Evolutionary conservation across 176 grass and related monocot genomes (phyloP), one percentile per base, ranked within the genome.

Genomic region (Puccinellia tenuiflora): DNA sequence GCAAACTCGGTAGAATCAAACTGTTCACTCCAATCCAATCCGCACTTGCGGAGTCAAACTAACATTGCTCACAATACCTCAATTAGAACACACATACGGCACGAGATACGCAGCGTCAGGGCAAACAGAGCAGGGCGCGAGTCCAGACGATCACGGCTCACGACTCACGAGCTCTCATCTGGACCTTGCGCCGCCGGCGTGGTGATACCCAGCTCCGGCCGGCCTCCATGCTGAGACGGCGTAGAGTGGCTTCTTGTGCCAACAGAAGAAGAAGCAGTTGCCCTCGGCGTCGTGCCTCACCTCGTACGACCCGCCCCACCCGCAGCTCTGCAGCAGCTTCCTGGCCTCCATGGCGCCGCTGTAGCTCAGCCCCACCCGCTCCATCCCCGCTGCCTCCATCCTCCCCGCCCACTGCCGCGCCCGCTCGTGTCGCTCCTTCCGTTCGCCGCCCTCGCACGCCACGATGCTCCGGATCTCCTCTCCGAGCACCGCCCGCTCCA

Each of bases 281-380:
- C 85, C 82, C 6, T 34, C 70, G 1, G 82, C 9, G 54, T 91
- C 92, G 48, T 88, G 86, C 6, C 11, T 84, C 39, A 94, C 79
- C 47, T 86, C 80, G 76, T 94, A 91, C 10, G 21, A 29, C 39
- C 80, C 88, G 10, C 26, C 56, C 56, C 79, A 78, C 6, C 90
- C 92, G 47, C 86, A 82, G 70, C 80, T 88, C 39, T 86, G 78
- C 75, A 94, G 80, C 77, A 94, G 87, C 35, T 86, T 84, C 65
- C 78, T 6, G 12, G 89, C 90, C 86, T 94, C 89, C 81, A 81
- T 91, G 12, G 77, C 79, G 47, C 71, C 84, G 81, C 74, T 84
- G 57, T 79, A 83, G 71, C 89, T 91, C 57, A 91, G 60, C 24
- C 69, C 50, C 81, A 91, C 89, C 43, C 43, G 42, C 61, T 88